phyloP scores from a whole-genome alignment of 1,284 basidiomycete species.

The Phellopilus nigrolimitatus region DNA sequence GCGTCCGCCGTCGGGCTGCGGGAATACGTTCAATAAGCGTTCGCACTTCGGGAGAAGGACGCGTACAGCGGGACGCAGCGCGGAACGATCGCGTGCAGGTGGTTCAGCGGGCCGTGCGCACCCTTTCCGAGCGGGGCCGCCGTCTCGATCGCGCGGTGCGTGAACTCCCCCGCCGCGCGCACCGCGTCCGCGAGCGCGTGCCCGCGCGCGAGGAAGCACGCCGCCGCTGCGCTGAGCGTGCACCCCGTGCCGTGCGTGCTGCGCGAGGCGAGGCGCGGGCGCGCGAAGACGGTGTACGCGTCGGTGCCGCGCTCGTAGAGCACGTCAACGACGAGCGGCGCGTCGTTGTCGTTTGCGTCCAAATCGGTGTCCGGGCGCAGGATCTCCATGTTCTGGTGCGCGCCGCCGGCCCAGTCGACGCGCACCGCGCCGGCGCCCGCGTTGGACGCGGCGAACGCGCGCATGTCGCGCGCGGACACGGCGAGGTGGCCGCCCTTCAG shows the following conservation, averaged over 20 bases:
- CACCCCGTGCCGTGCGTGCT: slow-evolving; percentile 95
- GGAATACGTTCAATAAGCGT: background rate
- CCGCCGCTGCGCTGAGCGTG: slow-evolving; percentile 82
- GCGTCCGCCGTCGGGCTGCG: slow-evolving; percentile 54
- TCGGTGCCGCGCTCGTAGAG: slow-evolving; percentile 42
- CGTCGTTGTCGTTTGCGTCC: slow-evolving; percentile 19
- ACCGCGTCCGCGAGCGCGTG: slow-evolving; percentile 55
- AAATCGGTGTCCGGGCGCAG: slow-evolving; percentile 38
- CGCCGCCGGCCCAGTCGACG: slow-evolving; percentile 34
- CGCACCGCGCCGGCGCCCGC: slow-evolving; percentile 34
- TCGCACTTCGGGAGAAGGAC: background rate
- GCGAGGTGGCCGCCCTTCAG: slow-evolving; percentile 86
- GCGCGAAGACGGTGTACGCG: slow-evolving; percentile 52
- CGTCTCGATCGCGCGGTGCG: slow-evolving; percentile 71
- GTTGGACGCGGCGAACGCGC: slow-evolving; percentile 26
- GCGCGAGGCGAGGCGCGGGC: slow-evolving; percentile 60
- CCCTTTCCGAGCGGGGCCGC: slow-evolving; percentile 73
- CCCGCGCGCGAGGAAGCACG: slow-evolving; percentile 60
- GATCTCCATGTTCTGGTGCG: slow-evolving; percentile 59
- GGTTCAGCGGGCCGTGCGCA: slow-evolving; percentile 85
- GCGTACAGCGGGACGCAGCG: slow-evolving; percentile 57
- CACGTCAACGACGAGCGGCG: slow-evolving; percentile 70
- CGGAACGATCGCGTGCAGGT: slow-evolving; percentile 61
- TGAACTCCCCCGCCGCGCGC: slow-evolving; percentile 61
- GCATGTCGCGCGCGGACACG: slow-evolving; percentile 42